Evolutionary conservation across 2,329 filamentous ascomycete species (phyloP), one percentile per base, ranked within the genome.

Genomic region (Trichoderma atroviride): DNA sequence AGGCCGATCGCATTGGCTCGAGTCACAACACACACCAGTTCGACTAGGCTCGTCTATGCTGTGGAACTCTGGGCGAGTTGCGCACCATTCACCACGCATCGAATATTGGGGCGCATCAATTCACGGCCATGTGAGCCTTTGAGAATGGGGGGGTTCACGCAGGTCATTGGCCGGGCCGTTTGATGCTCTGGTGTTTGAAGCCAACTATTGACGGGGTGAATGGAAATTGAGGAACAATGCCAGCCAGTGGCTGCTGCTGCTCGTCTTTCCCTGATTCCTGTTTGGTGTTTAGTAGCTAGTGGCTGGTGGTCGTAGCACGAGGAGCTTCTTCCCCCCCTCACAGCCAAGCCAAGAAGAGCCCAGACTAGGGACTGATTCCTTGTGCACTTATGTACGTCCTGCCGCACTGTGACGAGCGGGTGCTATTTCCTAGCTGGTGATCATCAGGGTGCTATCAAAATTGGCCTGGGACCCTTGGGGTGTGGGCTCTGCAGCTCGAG

Each of bases 61-160:
- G 50, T 69, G 52, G 60, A 35, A 63, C 60, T 50, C n/a, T 19
- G 29, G 6, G 22, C 56, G 24, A 59, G 24, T 27, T 43, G 60
- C 53, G 60, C 47, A 64, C 63, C 40, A 58, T 58, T 40, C 53
- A 58, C 29, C 63, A 40, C 71, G 73, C 73, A 69, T 65, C n/a
- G 67, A 71, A 69, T 69, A 74, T 68, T 60, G 70, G 69, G 72
- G 75, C 73, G 75, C 75, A 77, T 77, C 72, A 70, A 71, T 68
- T 63, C 52, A 64, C 60, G 31, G 72, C 73, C 75, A 77, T 77
- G 75, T 77, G 75, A 77, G 73, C 70, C 71, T 66, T 31, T 16
- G 31, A 50, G 63, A 35, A 35, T 52, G 58, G 47, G 52, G 52
- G 59, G 35, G 13, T 57, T 35, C 31, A 24, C 37, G 31, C 24